Conservation (phyloP, 2,329 filamentous ascomycete genomes). For the Fusarium penzigii region DNA sequence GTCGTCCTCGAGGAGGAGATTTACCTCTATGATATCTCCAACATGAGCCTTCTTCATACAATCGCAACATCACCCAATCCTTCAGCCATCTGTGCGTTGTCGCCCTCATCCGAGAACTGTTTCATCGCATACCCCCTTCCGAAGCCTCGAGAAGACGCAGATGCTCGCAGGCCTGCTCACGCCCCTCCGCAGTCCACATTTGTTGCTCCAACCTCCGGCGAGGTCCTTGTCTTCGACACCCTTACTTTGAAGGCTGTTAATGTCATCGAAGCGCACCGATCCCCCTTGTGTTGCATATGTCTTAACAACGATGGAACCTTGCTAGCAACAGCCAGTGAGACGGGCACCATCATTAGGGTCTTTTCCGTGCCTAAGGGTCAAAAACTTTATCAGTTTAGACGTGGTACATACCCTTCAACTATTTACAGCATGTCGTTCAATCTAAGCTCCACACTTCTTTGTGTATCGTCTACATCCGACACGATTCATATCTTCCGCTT, state of each 20-base stretch:
- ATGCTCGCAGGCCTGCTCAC: slow-evolving; percentile 69
- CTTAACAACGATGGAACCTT: slow-evolving; percentile 91
- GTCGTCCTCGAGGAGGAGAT: slow-evolving; percentile 95
- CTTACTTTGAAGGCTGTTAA: slow-evolving; percentile 89
- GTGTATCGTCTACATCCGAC: slow-evolving; percentile 93
- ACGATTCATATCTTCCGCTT: slow-evolving; percentile 97
- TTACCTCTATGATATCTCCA: slow-evolving; percentile 98
- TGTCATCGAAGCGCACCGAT: slow-evolving; percentile 91
- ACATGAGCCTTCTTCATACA: slow-evolving; percentile 92
- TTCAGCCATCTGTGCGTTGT: slow-evolving; percentile 85
- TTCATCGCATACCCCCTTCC: slow-evolving; percentile 93
- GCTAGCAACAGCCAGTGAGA: slow-evolving; percentile 93
- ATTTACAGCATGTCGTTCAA: slow-evolving; percentile 99
- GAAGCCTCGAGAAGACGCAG: slow-evolving; percentile 63
- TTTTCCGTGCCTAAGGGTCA: slow-evolving; percentile 89
- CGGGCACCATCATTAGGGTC: slow-evolving; percentile 94
- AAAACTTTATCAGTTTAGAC: slow-evolving; percentile 93
- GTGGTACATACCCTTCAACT: slow-evolving; percentile 90
- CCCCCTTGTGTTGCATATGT: slow-evolving; percentile 85
- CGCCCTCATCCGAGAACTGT: slow-evolving; percentile 92
- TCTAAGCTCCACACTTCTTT: slow-evolving; percentile 85
- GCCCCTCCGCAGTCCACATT: slow-evolving; percentile 80
- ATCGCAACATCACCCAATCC: slow-evolving; percentile 95
- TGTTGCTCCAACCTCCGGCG: slow-evolving; percentile 81
- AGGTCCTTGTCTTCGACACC: slow-evolving; percentile 91